Evolutionary conservation across 129 eudicot genomes (phyloP).

Genomic region (Smallanthus sonchifolius): DNA sequence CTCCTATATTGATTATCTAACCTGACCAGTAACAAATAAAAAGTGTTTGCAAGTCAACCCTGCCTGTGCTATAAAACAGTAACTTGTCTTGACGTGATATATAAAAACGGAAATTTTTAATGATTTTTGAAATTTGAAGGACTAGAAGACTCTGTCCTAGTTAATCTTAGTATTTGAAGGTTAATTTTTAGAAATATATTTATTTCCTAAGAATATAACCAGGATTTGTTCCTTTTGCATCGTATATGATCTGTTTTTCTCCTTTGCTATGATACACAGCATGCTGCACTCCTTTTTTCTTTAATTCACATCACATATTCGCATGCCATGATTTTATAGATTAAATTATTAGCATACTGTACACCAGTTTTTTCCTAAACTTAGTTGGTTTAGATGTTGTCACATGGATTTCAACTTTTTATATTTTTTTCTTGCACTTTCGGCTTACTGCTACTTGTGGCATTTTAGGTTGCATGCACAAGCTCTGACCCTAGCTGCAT

Average conservation of each 20-base stretch:
- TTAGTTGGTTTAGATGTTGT: background rate
- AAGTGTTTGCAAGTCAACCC: background rate
- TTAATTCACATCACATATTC: background rate
- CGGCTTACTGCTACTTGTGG: conserved; percentile 4
- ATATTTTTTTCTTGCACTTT: background rate
- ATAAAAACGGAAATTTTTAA: background rate
- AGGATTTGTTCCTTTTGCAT: background rate
- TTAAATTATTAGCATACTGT: background rate
- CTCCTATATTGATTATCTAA: background rate
- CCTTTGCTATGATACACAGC: background rate
- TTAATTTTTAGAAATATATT: background rate
- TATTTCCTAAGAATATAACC: background rate
- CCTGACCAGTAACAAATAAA: background rate
- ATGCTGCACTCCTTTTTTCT: background rate
- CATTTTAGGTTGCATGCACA: conserved; percentile 85
- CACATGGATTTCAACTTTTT: background rate
- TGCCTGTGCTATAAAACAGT: background rate
- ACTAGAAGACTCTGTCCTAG: background rate
- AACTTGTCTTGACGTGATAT: background rate
- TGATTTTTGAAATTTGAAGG: background rate
- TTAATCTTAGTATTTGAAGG: background rate
- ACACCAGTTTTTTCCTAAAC: no score
- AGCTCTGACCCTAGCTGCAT: conserved; percentile 86
- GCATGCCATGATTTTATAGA: background rate
- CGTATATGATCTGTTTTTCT: background rate